Evolutionary conservation across 2,329 filamentous ascomycete genomes (phyloP).

Genomic region (Coniochaeta hoffmannii): DNA sequence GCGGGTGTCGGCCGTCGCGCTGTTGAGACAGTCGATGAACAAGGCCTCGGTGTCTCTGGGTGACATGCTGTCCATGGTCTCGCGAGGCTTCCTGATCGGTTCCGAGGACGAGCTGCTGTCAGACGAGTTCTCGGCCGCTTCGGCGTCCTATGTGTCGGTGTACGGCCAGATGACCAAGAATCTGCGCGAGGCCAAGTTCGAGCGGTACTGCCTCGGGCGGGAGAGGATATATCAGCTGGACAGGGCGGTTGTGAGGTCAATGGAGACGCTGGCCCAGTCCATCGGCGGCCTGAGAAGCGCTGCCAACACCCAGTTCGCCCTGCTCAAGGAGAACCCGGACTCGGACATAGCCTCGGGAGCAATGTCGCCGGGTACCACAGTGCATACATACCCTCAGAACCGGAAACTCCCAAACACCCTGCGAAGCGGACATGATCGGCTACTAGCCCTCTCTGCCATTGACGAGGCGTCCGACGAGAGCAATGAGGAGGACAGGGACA

Average conservation of each 20-base stretch:
- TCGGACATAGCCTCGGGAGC: constrained; percentile 22
- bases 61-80: constrained; percentile 75
- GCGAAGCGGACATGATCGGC: constrained; percentile 35
- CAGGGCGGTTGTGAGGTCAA: constrained; percentile 70
- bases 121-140: constrained; percentile 54
- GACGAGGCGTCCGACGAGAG: constrained; percentile 55
- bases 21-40: constrained; percentile 66
- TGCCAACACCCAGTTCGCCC: constrained; percentile 78
- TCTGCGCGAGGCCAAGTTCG: constrained; percentile 78
- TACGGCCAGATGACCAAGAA: constrained; percentile 68
- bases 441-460: constrained; percentile 49
- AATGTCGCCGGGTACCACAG: constrained; percentile 22
- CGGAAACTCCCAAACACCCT: constrained; percentile 22
- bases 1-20: constrained; percentile 67
- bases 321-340: constrained; percentile 56
- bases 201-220: constrained; percentile 75
- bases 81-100: constrained; percentile 75
- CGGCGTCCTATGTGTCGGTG: constrained; percentile 56
- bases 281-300: constrained; percentile 87
- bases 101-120: constrained; percentile 70
- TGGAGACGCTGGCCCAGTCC: constrained; percentile 80
- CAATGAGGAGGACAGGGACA: constrained; percentile 32
- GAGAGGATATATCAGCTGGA: constrained; percentile 76
- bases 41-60: constrained; percentile 68
- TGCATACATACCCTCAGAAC: constrained; percentile 21